A percentile compares a stretch with the other conserved stretches of the same genome.
Evolutionary conservation across 1,284 basidiomycete genomes (phyloP).

Genomic region (Chalciporus sp.): DNA sequence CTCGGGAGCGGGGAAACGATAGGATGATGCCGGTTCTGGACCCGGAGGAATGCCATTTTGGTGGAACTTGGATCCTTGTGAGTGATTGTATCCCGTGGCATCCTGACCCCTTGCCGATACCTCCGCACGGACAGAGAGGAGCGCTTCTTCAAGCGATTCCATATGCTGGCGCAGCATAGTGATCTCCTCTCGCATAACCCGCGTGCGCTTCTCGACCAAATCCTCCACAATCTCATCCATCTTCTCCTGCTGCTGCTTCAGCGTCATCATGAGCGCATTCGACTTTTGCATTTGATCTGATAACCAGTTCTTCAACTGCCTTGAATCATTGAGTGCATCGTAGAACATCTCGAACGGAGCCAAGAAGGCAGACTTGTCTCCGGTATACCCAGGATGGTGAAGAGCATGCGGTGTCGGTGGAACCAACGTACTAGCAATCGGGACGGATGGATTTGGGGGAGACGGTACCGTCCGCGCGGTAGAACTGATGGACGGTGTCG

Average conservation of each 20-base stretch:
- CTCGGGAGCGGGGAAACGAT: slow-evolving; percentile 29
- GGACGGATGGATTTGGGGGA: slow-evolving; percentile 55
- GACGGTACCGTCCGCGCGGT: slow-evolving; percentile 39
- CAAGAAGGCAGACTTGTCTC: slow-evolving; percentile 73
- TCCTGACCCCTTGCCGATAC: slow-evolving; percentile 34
- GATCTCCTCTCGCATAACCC: slow-evolving; percentile 60
- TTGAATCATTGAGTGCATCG: slow-evolving; percentile 73
- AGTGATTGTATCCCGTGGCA: slow-evolving; percentile 17
- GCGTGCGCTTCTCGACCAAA: slow-evolving; percentile 58
- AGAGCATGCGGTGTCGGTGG: slow-evolving; percentile 67
- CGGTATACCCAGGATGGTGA: slow-evolving; percentile 57
- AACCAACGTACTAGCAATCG: slow-evolving; percentile 61
- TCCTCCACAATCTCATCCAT: slow-evolving; percentile 58
- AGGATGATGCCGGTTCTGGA: slow-evolving; percentile 27
- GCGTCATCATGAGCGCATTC: slow-evolving; percentile 49
- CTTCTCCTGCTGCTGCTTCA: slow-evolving; percentile 58
- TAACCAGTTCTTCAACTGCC: slow-evolving; percentile 72
- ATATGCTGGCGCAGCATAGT: slow-evolving; percentile 53
- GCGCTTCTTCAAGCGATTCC: slow-evolving; percentile 58
- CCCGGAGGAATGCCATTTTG: slow-evolving; percentile 28
- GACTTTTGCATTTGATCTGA: slow-evolving; percentile 69
- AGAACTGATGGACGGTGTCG: slow-evolving; percentile 25
- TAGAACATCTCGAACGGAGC: slow-evolving; percentile 80
- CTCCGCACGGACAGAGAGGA: slow-evolving; percentile 42
- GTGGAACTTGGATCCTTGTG: slow-evolving; percentile 22